Conservation (phyloP, 345 rosid genomes). For the Ceriops zippeliana region DNA sequence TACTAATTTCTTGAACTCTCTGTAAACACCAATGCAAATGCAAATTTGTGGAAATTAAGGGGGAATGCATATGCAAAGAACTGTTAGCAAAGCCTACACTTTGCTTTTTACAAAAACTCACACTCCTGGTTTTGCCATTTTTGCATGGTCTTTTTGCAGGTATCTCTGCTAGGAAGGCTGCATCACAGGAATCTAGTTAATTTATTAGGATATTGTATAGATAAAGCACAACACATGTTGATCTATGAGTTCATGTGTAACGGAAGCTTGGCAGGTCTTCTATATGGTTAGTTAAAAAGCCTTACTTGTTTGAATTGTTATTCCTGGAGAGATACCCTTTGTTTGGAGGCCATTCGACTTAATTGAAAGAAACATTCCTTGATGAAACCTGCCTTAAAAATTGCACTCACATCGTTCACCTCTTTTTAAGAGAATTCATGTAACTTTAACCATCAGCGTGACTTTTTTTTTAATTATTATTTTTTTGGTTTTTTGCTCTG, state of each 20-base stretch:
- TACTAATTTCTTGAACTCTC: no score
- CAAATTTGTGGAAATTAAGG: no score
- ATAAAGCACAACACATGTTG: slow-evolving; percentile 75
- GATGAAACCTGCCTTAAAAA: not conserved
- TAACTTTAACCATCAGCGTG: no score
- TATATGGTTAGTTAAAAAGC: slow-evolving; percentile 56
- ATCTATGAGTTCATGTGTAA: slow-evolving; percentile 96
- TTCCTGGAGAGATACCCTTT: not conserved
- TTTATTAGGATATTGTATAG: slow-evolving; percentile 80
- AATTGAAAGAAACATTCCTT: not conserved
- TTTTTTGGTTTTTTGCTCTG: no score
- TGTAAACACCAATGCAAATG: no score
- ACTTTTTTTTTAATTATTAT: no score
- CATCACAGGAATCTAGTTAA: slow-evolving; percentile 97
- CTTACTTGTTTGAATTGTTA: slow-evolving; percentile 10
- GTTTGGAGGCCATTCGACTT: not conserved
- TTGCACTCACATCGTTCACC: not conserved
- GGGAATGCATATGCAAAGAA: no score
- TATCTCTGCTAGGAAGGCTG: slow-evolving; percentile 79
- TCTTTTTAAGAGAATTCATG: no score
- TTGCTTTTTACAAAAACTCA: no score
- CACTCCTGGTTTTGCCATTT: no score
- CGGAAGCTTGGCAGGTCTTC: slow-evolving; percentile 79
- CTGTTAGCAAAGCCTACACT: no score
- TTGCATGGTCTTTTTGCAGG: slow-evolving; percentile 39